These are phyloP conservation scores for Termitomyces sp. DNA, from an alignment of 768 basidiomycete species.

Conservation along the genomic window DNA sequence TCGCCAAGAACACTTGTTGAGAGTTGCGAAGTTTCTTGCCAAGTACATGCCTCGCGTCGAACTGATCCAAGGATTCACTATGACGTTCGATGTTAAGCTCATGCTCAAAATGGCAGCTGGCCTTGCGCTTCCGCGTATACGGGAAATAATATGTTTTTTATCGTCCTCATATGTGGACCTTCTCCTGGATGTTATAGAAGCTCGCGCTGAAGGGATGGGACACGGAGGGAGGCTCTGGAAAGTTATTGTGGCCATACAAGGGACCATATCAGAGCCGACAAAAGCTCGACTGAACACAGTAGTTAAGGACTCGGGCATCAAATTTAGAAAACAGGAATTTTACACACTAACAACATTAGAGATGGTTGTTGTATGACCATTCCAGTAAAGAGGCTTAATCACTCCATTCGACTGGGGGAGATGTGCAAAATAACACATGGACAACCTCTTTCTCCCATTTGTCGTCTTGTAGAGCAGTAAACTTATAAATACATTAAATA, in stretches of 20 bases:
- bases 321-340: not conserved
- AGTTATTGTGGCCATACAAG: not conserved
- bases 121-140: not conserved
- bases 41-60: not conserved
- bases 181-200: not conserved
- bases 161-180: not conserved
- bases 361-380: not conserved
- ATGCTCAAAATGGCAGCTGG: not conserved
- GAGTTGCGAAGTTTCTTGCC: not conserved
- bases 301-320: not conserved
- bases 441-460: too few relatives aligned
- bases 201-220: not conserved
- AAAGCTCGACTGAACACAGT: not conserved
- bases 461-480: too few relatives aligned
- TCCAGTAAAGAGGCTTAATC: not conserved
- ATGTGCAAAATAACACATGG: too few relatives aligned
- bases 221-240: not conserved
- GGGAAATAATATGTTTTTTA: not conserved
- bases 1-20: not conserved
- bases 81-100: not conserved
- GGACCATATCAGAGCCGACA: not conserved
- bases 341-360: not conserved
- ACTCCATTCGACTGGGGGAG: not conserved
- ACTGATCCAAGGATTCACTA: not conserved
- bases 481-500: too few relatives aligned